A percentile compares a stretch with the other conserved stretches of the same genome.
Evolutionary conservation across 148 eudicot genomes (phyloP).

Genomic region (Spergularia bocconei): DNA sequence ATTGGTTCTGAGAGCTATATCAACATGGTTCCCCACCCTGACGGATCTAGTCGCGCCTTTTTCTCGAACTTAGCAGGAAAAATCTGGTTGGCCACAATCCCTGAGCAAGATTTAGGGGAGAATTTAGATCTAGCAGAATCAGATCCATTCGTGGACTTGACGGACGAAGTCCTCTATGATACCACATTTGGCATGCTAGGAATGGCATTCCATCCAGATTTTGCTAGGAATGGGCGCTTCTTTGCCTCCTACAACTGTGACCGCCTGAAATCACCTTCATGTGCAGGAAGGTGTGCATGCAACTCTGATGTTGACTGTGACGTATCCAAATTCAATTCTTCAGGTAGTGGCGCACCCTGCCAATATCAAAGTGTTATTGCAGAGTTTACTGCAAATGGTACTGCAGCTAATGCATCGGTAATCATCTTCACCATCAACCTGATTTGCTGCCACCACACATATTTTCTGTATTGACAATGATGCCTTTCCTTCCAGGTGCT

Average conservation of each 20-base stretch:
- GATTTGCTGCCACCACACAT: background rate
- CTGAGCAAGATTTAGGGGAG: constrained; percentile 65
- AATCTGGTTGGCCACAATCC: constrained; percentile 70
- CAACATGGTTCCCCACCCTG: constrained; percentile 88
- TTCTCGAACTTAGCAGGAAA: constrained; percentile 77
- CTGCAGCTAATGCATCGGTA: constrained; percentile 64
- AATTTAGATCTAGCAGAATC: constrained; percentile 61
- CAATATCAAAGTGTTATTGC: constrained; percentile 71
- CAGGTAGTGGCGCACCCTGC: constrained; percentile 50
- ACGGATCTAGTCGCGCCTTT: constrained; percentile 80
- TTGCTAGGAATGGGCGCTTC: constrained; percentile 69
- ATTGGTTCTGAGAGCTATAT: constrained; percentile 53
- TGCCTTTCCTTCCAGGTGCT: constrained; percentile 35
- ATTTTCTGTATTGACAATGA: background rate
- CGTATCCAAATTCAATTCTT: constrained; percentile 53
- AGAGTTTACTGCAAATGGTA: constrained; percentile 76
- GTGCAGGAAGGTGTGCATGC: constrained; percentile 87
- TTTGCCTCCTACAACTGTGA: constrained; percentile 92
- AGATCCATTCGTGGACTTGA: constrained; percentile 79
- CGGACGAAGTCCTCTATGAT: constrained; percentile 74
- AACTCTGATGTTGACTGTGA: constrained; percentile 88
- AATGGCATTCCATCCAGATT: constrained; percentile 86
- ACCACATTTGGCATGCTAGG: constrained; percentile 88
- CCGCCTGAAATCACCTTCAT: constrained; percentile 53
- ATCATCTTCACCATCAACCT: constrained; percentile 3